Evolutionary conservation across 164 flowering plant species (phyloP), one percentile per base, ranked within the genome.

Genomic region (Sedum album): DNA sequence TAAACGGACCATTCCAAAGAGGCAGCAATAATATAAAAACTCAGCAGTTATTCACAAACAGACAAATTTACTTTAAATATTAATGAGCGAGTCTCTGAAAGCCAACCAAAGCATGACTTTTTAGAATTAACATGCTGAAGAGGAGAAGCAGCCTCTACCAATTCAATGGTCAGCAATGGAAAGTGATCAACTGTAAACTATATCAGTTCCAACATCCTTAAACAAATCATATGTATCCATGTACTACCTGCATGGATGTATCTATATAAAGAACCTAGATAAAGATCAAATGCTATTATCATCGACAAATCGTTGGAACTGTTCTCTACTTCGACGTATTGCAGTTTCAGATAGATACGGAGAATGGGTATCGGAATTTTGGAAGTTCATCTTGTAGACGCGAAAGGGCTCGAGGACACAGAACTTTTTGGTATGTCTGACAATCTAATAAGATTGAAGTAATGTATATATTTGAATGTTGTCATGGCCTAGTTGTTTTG

Each of bases 301-400:
- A 28, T 57, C 20, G 33, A 28, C 62, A 44, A 11, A 28, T 30
- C 4, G 33, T 28, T 28, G 8, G 71, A 73, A 31, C 76, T 35
- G 33, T 14, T 60, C 65, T 61, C 25, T 35, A 7, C 30, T 26
- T 60, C 13, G 10, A 26, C 31, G 25, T 30, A 25, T 60, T n/a
- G 30, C 6, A 61, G 4, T 5, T 9, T 8, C 2, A 33, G 42
- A 35, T 5, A 33, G 6, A 5, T 7, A n/a, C 6, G 15, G 46
- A 28, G 25, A 10, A 68, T 68, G 70, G 70, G 65, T 30, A 23
- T 55, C 1, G 70, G 70, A 11, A 55, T 68, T 20, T 35, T 68
- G 63, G 70, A 68, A 55, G 70, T 68, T 55, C 20, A 28, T 51
- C 65, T 68, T 68, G 64, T 68, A 26, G 60, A 31, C 21, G 70